These are phyloP conservation scores for Fraxinus dipetala DNA, from an alignment of 305 asterid genomes.

Conservation along the genomic window DNA sequence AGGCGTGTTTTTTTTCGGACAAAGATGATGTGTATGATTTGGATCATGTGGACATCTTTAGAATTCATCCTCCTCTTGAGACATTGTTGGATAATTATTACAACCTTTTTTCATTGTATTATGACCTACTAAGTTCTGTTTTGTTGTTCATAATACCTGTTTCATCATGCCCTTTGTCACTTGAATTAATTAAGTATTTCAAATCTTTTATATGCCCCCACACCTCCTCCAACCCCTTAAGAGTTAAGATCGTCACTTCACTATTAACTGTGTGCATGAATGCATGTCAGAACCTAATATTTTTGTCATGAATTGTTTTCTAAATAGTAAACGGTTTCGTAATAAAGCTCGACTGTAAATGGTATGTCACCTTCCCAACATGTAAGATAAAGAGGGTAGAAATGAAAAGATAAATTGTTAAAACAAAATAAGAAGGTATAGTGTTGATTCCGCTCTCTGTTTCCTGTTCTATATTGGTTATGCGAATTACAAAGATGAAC, in stretches of 20 bases:
- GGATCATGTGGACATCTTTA: background rate
- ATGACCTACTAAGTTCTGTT: background rate
- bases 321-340: background rate
- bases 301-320: background rate
- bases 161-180: background rate
- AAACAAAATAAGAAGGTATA: conserved; percentile 5
- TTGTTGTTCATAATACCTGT: background rate
- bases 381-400: conserved; percentile 9
- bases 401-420: background rate
- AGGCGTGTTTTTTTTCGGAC: background rate
- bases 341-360: background rate
- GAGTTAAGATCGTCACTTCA: background rate
- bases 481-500: conserved; percentile 1
- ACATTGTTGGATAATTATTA: conserved; percentile 4
- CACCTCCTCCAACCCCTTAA: background rate
- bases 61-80: background rate
- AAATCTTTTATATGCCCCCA: background rate
- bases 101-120: background rate
- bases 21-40: background rate
- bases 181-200: background rate
- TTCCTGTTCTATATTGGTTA: background rate
- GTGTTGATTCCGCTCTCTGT: background rate
- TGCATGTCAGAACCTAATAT: background rate
- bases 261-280: background rate
- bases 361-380: background rate